Evolutionary conservation across 1,284 basidiomycete genomes (phyloP), one percentile per base, ranked within the genome.

Genomic region (Irpex lacteus): DNA sequence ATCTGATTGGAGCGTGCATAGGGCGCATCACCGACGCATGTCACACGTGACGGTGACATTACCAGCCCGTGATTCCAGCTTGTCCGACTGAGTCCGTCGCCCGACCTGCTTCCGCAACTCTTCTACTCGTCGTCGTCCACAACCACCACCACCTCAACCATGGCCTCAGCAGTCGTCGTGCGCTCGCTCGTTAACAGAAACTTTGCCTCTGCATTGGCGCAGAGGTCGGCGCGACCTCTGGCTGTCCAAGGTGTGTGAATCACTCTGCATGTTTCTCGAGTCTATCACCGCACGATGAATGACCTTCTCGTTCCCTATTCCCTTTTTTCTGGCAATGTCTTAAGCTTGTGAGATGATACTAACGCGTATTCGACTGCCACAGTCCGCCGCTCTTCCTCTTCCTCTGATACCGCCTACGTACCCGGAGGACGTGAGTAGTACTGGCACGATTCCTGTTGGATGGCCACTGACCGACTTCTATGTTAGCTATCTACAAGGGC

Each of bases 401-500:
- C 67, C 26, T 61, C 73, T 13, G 73, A 75, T 44, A 67, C 69
- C 60, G 72, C 71, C 61, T 90, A 89, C 70, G 82, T 89, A 69
- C 87, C 89, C 49, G 89, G 89, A 65, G 89, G 89, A 71, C 89
- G 88, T 90, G 71, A 72, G 89, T 88, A 50, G 26, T 61, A 54
- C 47, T 26, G 15, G 60, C 44, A 21, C 15, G 18, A 65, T 52
- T n/a, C 40, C 21, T 11, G 26, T 57, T 5, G 34, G 36, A 49
- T 52, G 67, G n/a, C 18, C 52, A n/a, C 15, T 11, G 32, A 18
- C 44, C 40, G 59, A 52, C 7, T 44, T 37, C 21, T 32, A 38
- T 59, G 57, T 47, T 68, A 96, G 95, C 95, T 66, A 89, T 98
- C 77, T 87, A 94, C 81, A 89, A 90, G 77, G 97, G 97, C 64